Evolutionary conservation across 2,329 filamentous ascomycete genomes (phyloP), one percentile per base, ranked within the genome.

Genomic region (Aureobasidium namibiae): DNA sequence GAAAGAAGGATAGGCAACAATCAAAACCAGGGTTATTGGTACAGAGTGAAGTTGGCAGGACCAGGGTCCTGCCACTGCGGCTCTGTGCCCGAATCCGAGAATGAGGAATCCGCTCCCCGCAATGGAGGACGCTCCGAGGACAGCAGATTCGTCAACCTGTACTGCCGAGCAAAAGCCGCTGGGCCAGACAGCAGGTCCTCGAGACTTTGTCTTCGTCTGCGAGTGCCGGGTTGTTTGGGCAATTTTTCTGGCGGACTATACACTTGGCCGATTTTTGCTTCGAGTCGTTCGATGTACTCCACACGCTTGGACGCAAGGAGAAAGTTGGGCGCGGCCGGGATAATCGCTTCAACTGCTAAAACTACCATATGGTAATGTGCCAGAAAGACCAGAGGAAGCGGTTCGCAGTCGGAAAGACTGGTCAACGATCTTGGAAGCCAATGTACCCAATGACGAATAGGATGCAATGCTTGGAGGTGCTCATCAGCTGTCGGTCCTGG

Each of bases 361-460:
- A 36, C 38, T 26, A 59, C 56, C 56, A 59, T 59, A 31, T 59
- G 36, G 18, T 52, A 59, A 29, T 59, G 56, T 26, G 56, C 56
- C 5, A 50, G 45, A 10, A 59, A 59, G 6, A 59, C 23, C 18
- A 59, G 11, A 1, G 52, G 4, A 14, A 50, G 48, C 7, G 56
- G 56, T 36, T 59, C 36, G 21, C 56, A 36, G 26, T 50, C 46
- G 24, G 45, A 34, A 5, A 59, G 16, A 8, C 44, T 29, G n/a
- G 23, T 31, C 18, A 59, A 11, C 13, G 56, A 36, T 44, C 50
- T 50, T 11, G 56, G 46, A n/a, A 59, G 33, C 56, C 56, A 59
- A n/a, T 24, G 18, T n/a, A 59, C 7, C 45, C 45, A 50, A 18
- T 59, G 45, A 4, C 56, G 56, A 33, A 59, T 59, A 10, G 56